Percentiles rank a stretch among this genome's conserved stretches.
phyloP scores from a whole-genome alignment of 768 basidiomycete genomes.

The Mycena rosella region DNA sequence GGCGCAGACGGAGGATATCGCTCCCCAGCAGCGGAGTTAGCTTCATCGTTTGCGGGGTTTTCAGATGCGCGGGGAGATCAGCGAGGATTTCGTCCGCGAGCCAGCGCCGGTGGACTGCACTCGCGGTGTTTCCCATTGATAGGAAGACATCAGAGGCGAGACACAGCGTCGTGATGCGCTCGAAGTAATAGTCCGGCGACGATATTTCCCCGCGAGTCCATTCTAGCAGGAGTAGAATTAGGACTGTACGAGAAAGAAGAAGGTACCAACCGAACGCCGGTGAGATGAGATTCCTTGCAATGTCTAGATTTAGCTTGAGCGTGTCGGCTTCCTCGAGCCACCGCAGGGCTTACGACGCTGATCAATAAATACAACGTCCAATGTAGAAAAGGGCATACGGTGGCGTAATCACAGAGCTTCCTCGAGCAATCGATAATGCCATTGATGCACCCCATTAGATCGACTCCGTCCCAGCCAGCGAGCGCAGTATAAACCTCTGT shows the following conservation, averaged over 20 bases:
- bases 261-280: too few relatives aligned
- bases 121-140: slow-evolving; percentile 48
- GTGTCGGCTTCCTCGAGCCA: slow-evolving; percentile 22
- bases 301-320: too few relatives aligned
- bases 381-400: not conserved
- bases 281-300: too few relatives aligned
- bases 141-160: slow-evolving; percentile 43
- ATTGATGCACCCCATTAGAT: slow-evolving; percentile 15
- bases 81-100: slow-evolving; percentile 31
- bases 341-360: slow-evolving; percentile 41
- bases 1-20: slow-evolving; percentile 39
- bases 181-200: slow-evolving; percentile 36
- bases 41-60: not conserved
- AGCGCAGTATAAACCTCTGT: not conserved
- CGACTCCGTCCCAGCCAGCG: not conserved
- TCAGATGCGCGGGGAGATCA: slow-evolving; percentile 32
- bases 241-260: too few relatives aligned
- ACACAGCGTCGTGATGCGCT: slow-evolving; percentile 41
- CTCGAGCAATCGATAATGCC: slow-evolving; percentile 13
- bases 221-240: not conserved
- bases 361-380: not conserved
- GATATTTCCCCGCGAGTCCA: not conserved
- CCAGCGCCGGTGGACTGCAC: slow-evolving; percentile 46
- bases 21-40: slow-evolving; percentile 21
- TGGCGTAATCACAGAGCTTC: slow-evolving; percentile 7